Evolutionary conservation across 768 basidiomycete genomes (phyloP), one percentile per base, ranked within the genome.

Genomic region (Pisolithus tinctorius): DNA sequence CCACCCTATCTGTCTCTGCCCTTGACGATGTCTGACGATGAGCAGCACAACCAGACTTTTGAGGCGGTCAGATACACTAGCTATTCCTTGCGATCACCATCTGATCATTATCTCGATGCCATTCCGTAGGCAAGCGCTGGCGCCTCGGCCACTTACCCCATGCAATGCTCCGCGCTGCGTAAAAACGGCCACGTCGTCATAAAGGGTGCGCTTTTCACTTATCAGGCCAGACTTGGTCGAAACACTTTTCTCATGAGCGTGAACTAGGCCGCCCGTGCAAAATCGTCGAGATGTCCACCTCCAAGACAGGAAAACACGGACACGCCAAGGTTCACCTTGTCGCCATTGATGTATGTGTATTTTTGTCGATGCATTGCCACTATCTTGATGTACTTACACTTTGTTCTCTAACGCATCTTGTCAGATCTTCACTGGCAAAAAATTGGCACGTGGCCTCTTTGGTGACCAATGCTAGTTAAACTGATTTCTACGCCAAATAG

Each of bases 301-400:
- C 94, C 70, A 98, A 98, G 84, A 95, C 93, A 45, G 94, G 95
- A 63, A 98, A 98, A 83, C 95, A 98, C 78, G 95, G 95, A 63
- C 95, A 99, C 77, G 95, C 96, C 72, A 99, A 98, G 76, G 96
- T 98, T 67, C 93, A 98, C 74, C 81, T 99, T 57, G 82, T 97
- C 62, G 96, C 84, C 69, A 89, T 91, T 69, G 96, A 99, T 74
- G 94, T 96, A 67, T 56, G 92, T 82, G 30, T 44, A 20, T 26
- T 45, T 42, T 45, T 39, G 10, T 39, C 17, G 16, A 53, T 23
- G 46, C 36, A 9, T 20, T 25, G 26, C 40, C 52, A 44, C 42
- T 39, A 20, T 34, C 30, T 43, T 43, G n/a, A 53, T 16, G 38
- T 51, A 48, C 49, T 57, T 49, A 65, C 49, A 39, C 16, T 37